Percentiles rank a stretch among this genome's conserved stretches.
Evolutionary conservation across 192 early-diverging fungal genomes (phyloP).

Genomic region (Rhizophagus clarus): DNA sequence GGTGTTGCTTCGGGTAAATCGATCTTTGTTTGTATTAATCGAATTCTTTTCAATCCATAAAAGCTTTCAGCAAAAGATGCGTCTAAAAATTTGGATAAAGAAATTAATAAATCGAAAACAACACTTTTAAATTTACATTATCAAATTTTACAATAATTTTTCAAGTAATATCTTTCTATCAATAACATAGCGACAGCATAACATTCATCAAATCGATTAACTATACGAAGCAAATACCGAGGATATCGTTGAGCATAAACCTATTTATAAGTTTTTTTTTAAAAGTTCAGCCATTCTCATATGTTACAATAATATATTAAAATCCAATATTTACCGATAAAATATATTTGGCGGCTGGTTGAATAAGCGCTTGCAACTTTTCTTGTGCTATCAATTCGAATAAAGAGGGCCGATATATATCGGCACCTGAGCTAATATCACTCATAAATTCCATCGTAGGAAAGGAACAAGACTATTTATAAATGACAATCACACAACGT

Average conservation of each 20-base stretch:
- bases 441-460: conserved; percentile 83
- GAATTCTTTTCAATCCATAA: conserved; percentile 83
- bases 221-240: conserved; percentile 71
- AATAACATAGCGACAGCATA: conserved; percentile 79
- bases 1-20: conserved; percentile 21
- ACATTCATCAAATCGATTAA: conserved; percentile 81
- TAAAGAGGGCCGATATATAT: conserved; percentile 78
- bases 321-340: conserved; percentile 61
- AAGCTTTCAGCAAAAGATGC: conserved; percentile 91
- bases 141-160: conserved; percentile 63
- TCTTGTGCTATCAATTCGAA: conserved; percentile 91
- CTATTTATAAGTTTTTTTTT: conserved; percentile 35
- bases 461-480: background rate
- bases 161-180: conserved; percentile 84
- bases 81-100: conserved; percentile 42
- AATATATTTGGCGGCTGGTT: conserved; percentile 83
- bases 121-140: background rate
- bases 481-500: too few relatives aligned
- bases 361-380: conserved; percentile 78
- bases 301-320: background rate
- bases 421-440: conserved; percentile 69
- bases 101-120: background rate
- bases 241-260: conserved; percentile 90
- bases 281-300: background rate
- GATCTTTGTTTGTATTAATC: conserved; percentile 28